Evolutionary conservation across 1,139 yeast species (phyloP).

Genomic region (Zygosaccharomyces pseudobailii): DNA sequence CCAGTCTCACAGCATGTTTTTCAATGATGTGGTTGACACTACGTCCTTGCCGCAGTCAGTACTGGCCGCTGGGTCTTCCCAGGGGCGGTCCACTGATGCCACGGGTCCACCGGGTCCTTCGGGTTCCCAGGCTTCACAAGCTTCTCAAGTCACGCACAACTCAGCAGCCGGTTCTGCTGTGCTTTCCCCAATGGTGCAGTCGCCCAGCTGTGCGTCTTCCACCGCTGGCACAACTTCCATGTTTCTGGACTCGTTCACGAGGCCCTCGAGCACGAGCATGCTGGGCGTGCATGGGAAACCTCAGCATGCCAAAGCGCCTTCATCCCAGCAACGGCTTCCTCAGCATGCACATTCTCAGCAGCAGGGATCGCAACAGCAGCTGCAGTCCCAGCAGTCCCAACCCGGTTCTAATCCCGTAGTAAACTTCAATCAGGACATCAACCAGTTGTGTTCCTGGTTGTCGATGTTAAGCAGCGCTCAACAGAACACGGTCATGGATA

Average conservation of each 20-base stretch:
- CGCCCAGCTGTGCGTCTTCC: constrained; percentile 13
- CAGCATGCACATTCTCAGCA: constrained; percentile 28
- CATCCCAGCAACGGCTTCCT: constrained; percentile 9
- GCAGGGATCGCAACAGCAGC: constrained; percentile 15
- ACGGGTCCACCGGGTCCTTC: constrained; percentile 1
- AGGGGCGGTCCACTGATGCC: constrained; percentile 2
- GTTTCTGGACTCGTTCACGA: constrained; percentile 20
- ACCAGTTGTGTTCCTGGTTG: constrained; percentile 57
- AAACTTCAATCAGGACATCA: constrained; percentile 44
- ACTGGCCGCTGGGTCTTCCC: constrained; percentile 7
- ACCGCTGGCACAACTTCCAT: constrained; percentile 15
- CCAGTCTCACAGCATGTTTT: constrained; percentile 19
- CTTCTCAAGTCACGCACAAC: constrained; percentile 4
- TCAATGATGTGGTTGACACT: constrained; percentile 25
- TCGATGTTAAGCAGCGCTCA: constrained; percentile 53
- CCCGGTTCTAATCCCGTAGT: constrained; percentile 26
- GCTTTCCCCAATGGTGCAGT: constrained; percentile 22
- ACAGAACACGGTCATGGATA: constrained; percentile 54
- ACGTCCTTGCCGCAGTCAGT: constrained; percentile 17
- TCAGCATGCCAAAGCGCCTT: background rate
- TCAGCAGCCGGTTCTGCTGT: constrained; percentile 28
- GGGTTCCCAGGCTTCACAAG: background rate
- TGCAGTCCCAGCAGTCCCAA: constrained; percentile 10
- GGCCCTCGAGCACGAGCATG: constrained; percentile 8
- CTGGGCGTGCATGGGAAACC: constrained; percentile 8